Conservation (phyloP, 2,329 filamentous ascomycete species). For the Clarireedia hainanense region DNA sequence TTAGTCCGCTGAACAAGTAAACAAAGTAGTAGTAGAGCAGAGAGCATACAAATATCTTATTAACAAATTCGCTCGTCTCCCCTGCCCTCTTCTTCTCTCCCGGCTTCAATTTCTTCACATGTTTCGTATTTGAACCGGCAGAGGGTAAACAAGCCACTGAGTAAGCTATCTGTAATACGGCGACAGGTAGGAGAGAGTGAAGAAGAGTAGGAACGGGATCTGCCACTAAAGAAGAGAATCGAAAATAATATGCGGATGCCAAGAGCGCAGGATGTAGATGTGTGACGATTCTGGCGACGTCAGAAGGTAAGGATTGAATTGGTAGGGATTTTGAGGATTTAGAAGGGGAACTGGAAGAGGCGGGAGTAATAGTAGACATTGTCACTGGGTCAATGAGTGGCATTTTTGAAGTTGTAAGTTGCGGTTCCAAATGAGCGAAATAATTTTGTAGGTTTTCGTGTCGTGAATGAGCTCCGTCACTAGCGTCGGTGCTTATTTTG, state of each 20-base stretch:
- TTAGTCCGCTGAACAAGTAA: not conserved
- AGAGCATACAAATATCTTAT: constrained; percentile 16
- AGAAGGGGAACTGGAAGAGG: not conserved
- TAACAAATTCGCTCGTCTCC: constrained; percentile 6
- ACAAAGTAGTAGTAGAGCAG: not conserved
- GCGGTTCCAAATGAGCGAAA: not conserved
- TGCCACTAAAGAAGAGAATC: constrained; percentile 59
- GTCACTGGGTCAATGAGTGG: constrained; percentile 27
- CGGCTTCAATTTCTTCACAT: constrained; percentile 42
- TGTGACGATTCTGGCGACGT: constrained; percentile 45
- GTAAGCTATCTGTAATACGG: constrained; percentile 56
- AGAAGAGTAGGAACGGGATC: constrained; percentile 61
- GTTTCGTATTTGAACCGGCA: constrained; percentile 40
- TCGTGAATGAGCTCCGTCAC: constrained; percentile 1
- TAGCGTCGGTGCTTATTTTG: constrained; percentile 5
- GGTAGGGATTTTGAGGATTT: constrained; percentile 17
- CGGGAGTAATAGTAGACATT: constrained; percentile 20
- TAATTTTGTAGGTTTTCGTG: not conserved
- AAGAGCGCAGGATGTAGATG: constrained; percentile 63
- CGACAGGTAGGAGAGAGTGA: constrained; percentile 52
- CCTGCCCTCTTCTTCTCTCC: constrained; percentile 46
- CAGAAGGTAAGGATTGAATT: constrained; percentile 26
- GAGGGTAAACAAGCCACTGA: constrained; percentile 56
- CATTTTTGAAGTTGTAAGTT: constrained; percentile 14
- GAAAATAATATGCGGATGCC: constrained; percentile 52